Evolutionary conservation across 257 asterid species (phyloP), one percentile per base, ranked within the genome.

Genomic region (Fraxinus excelsior): DNA sequence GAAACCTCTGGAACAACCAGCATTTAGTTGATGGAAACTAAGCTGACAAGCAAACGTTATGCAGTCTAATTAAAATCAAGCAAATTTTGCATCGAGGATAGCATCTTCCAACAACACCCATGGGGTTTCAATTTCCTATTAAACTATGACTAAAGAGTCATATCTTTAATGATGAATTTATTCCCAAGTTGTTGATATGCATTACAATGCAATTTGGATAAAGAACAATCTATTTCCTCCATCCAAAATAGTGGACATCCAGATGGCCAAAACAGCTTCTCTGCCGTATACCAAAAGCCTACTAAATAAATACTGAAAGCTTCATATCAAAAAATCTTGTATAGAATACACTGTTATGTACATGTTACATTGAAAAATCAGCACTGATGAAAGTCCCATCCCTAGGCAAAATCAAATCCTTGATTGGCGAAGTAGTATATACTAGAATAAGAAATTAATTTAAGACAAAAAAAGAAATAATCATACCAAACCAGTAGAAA

Each of bases 51-150:
- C 4, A 3, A 51, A 18, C 8, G 10, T 5, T 51, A 4, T 19
- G 25, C 23, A 19, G 25, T 16, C 14, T 18, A 1, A 53, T 21
- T 51, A 76, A 28, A 53, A 76, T 42, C 73, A 68, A 76, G 38
- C 73, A 68, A 76, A 26, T 28, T 35, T 53, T 23, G 64, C 21
- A 21, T 40, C 46, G 76, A 42, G 62, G 21, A 51, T 16, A 44
- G 12, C 62, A 72, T 44, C 75, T 76, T 67, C 66, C 66, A 77
- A 70, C 19, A 71, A 58, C 64, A 58, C 64, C n/a, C 40, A n/a
- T 8, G 10, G 25, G 64, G 25, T 19, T 53, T 8, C 11, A 53
- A 53, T 53, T 53, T 53, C 56, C 6, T 4, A 46, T 46, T 53
- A 56, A n/a, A 53, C 64, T 3, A 18, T 53, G 25, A 53, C 18